A percentile compares a stretch with the other conserved stretches of the same genome.
Evolutionary conservation across 345 rosid species (phyloP).

Genomic region (Gossypium sturtianum): DNA sequence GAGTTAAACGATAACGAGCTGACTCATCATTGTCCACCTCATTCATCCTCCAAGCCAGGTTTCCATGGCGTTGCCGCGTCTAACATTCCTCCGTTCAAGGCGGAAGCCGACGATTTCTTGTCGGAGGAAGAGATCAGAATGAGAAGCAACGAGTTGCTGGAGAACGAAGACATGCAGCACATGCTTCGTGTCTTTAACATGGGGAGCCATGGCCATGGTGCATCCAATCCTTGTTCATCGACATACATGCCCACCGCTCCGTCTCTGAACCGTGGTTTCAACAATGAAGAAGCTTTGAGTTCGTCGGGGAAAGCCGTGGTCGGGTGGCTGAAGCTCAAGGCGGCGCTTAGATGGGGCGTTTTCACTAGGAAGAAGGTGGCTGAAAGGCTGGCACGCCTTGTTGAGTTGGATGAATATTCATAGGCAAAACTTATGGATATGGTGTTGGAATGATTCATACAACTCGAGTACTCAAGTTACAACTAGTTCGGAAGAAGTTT

Average conservation of each 20-base stretch:
- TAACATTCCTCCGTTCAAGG: conserved; percentile 40
- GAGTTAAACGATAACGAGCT: no score
- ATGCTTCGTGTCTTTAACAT: conserved; percentile 62
- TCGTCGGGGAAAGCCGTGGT: conserved; percentile 82
- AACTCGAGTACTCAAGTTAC: no score
- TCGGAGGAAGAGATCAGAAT: conserved; percentile 81
- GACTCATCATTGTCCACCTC: conserved; percentile 18
- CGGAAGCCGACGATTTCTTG: conserved; percentile 46
- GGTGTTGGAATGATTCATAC: background rate
- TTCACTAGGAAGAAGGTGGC: conserved; percentile 87
- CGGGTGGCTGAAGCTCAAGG: conserved; percentile 97
- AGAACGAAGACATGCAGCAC: conserved; percentile 93
- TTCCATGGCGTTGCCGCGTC: conserved; percentile 37
- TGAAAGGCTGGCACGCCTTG: conserved; percentile 84
- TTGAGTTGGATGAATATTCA: conserved; percentile 51
- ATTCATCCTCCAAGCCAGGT: conserved; percentile 34
- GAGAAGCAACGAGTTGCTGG: conserved; percentile 82
- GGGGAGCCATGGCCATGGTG: conserved; percentile 46
- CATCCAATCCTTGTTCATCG: conserved; percentile 39
- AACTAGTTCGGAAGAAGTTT: fast-evolving
- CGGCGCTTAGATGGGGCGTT: conserved; percentile 97
- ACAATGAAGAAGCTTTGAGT: conserved; percentile 45
- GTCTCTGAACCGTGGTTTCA: conserved; percentile 37
- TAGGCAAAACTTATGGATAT: background rate
- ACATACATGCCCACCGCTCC: conserved; percentile 31